phyloP scores from a whole-genome alignment of 2,329 filamentous ascomycete genomes.

The Celoporthe dispersa region DNA sequence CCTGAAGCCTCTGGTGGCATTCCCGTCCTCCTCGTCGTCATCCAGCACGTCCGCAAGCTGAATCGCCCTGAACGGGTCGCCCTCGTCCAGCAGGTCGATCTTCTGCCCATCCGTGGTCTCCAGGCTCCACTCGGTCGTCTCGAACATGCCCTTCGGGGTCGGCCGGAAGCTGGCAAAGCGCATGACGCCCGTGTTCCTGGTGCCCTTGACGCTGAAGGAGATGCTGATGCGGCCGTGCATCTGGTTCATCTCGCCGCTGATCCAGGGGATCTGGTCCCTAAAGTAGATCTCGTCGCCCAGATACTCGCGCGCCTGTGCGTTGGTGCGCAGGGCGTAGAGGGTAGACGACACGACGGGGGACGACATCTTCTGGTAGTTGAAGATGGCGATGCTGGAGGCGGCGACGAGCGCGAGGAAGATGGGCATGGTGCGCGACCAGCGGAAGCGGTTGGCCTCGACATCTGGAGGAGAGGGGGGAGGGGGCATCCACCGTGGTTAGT shows the following conservation, averaged over 20 bases:
- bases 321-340: conserved; percentile 89
- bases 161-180: conserved; percentile 78
- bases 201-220: conserved; percentile 83
- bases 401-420: conserved; percentile 77
- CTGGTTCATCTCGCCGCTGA: conserved; percentile 88
- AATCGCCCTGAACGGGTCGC: conserved; percentile 69
- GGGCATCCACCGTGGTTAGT: conserved; percentile 9
- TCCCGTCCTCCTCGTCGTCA: conserved; percentile 45
- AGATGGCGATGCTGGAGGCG: conserved; percentile 79
- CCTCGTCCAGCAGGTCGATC: conserved; percentile 75
- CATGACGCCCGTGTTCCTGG: conserved; percentile 71
- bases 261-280: conserved; percentile 78
- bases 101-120: conserved; percentile 63
- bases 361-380: conserved; percentile 99
- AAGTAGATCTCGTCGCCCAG: conserved; percentile 91
- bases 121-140: conserved; percentile 90
- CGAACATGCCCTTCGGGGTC: conserved; percentile 66
- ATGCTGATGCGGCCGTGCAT: conserved; percentile 90
- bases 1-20: conserved; percentile 52
- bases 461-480: conserved; percentile 37
- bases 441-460: conserved; percentile 51
- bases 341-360: conserved; percentile 84
- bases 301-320: conserved; percentile 70
- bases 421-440: conserved; percentile 76
- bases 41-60: conserved; percentile 35